Percentiles rank a stretch among this genome's conserved stretches.
Conservation (phyloP, 129 eudicot species). For the Centaurea solstitialis region DNA sequence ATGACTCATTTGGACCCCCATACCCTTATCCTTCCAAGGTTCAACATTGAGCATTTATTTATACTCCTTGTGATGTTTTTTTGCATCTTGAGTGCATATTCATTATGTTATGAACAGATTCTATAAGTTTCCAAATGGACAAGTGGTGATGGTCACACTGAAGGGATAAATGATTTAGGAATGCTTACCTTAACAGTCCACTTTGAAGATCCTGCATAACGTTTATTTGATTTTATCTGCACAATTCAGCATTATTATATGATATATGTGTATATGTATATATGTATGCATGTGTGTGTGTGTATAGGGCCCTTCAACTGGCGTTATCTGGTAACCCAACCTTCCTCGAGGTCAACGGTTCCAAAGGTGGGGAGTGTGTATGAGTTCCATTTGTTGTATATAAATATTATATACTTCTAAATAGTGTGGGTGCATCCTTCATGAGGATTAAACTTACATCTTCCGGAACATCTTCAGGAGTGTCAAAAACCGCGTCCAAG, state of each 20-base stretch:
- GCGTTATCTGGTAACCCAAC: not conserved
- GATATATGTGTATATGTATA: not conserved
- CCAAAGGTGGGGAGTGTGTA: not conserved
- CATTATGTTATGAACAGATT: not conserved
- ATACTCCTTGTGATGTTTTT: too few relatives aligned
- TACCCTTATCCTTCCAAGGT: not conserved
- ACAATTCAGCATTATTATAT: slow-evolving; percentile 9
- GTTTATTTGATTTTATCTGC: slow-evolving; percentile 89
- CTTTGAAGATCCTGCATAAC: slow-evolving; percentile 86
- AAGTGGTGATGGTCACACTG: not conserved
- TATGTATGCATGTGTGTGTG: not conserved
- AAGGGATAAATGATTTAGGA: not conserved
- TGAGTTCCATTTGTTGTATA: not conserved
- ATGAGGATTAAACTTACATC: slow-evolving; percentile 52
- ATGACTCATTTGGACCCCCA: not conserved
- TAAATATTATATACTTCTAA: not conserved
- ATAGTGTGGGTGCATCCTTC: not conserved
- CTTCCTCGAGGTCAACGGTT: not conserved
- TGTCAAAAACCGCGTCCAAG: slow-evolving; percentile 87
- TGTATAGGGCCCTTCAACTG: not conserved
- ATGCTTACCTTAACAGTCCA: slow-evolving; percentile 84
- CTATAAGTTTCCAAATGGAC: not conserved
- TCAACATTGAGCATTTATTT: too few relatives aligned
- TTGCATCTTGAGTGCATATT: not conserved
- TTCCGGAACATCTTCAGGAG: slow-evolving; percentile 94